A percentile compares a stretch with the other conserved stretches of the same genome.
Evolutionary conservation across 2,329 filamentous ascomycete species (phyloP).

Genomic region (Arthrobotrys conoides): DNA sequence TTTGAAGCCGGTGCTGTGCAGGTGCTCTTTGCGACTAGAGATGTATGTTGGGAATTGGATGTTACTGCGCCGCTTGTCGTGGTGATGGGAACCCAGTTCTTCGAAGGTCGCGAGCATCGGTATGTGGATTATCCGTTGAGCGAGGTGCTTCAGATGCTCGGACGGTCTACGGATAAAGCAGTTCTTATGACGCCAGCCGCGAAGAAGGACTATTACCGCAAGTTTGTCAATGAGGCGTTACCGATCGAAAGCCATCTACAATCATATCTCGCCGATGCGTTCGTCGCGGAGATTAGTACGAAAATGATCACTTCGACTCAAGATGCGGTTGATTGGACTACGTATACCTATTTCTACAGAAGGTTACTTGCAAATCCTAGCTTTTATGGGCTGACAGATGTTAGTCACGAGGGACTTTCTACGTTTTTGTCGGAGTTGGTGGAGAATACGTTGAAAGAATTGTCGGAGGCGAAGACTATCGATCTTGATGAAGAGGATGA

Average conservation of each 20-base stretch:
- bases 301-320: conserved; percentile 96
- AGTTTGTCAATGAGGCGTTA: conserved; percentile 95
- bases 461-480: conserved; percentile 93
- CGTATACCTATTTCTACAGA: conserved; percentile 98
- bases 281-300: conserved; percentile 96
- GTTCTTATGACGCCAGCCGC: conserved; percentile 97
- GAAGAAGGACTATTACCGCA: conserved; percentile 98
- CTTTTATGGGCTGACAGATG: conserved; percentile 91
- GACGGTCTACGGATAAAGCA: conserved; percentile 88
- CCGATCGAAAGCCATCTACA: conserved; percentile 96
- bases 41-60: conserved; percentile 96
- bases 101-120: conserved; percentile 94
- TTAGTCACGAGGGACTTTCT: conserved; percentile 92
- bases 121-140: conserved; percentile 97
- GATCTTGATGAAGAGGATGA: conserved; percentile 96
- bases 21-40: conserved; percentile 83
- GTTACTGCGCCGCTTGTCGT: conserved; percentile 90
- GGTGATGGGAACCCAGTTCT: conserved; percentile 98
- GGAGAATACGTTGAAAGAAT: conserved; percentile 89
- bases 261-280: conserved; percentile 92
- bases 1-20: conserved; percentile 92
- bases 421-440: conserved; percentile 94
- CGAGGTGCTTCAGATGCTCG: conserved; percentile 97
- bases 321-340: conserved; percentile 98
- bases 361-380: conserved; percentile 94